Evolutionary conservation across 257 asterid genomes (phyloP), one percentile per base, ranked within the genome.

Genomic region (Cynanchum wilfordii): DNA sequence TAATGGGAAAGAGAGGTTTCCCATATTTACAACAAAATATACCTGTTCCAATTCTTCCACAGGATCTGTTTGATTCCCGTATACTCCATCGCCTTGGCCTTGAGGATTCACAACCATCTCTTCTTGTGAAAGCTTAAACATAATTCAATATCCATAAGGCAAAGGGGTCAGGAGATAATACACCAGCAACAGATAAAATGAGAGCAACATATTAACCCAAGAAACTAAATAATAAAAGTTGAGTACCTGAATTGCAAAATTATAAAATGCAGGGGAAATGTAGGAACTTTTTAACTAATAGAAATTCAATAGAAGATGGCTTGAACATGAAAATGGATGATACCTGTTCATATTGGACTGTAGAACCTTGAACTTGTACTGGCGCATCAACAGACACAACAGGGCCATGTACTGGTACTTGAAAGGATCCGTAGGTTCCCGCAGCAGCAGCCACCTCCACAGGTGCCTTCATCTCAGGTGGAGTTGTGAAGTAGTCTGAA

Each of bases 391-490:
- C 87, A 59, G 83, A 76, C 70, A 75, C 71, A 74, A 76, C 71
- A 27, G 86, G 66, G 30, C 29, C 69, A 27, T 86, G 84, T 42
- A 73, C 83, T 0, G 92, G 92, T 70, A 81, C 84, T 76, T 87
- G 89, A 71, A 85, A 89, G 68, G 95, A 83, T 38, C 79, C 80
- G 76, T 84, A 86, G 70, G 80, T 86, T 13, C 87, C 88, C 13
- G 88, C 87, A 75, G 89, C 87, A 68, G 90, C 88, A 13, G 80
- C 88, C 81, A 89, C 80, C 76, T 88, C 91, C 78, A 71, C 82
- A 38, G 92, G 89, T 76, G 80, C 86, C 84, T 69, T 84, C 72
- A 89, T 75, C 79, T 84, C 85, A n/a, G 92, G 90, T 9, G 82
- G 77, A 6, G 81, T 73, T 7, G 87, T 86, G 73, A 82, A 85